Percentiles rank a stretch among this genome's conserved stretches.
Conservation (phyloP, 495 filamentous ascomycete species). For the Cladorrhinum samala region DNA sequence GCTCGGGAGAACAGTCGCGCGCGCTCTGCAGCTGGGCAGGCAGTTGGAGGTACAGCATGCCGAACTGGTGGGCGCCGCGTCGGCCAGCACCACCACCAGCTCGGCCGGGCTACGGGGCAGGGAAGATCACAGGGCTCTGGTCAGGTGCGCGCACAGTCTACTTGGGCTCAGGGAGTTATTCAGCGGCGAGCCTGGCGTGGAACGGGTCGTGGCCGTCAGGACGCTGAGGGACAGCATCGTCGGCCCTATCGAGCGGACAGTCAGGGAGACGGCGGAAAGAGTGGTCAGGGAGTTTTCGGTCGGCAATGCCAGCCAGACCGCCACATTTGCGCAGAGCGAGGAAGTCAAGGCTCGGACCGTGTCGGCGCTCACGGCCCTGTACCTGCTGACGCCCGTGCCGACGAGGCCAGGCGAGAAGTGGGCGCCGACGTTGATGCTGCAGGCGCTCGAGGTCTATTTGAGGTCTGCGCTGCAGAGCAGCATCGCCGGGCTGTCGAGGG, state of each 20-base stretch:
- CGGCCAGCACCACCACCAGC: constrained; percentile 25
- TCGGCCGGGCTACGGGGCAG: constrained; percentile 28
- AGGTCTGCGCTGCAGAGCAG: constrained; percentile 67
- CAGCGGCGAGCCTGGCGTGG: constrained; percentile 59
- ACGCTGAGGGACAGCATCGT: constrained; percentile 62
- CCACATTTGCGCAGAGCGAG: constrained; percentile 73
- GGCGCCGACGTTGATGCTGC: constrained; percentile 65
- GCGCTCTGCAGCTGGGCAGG: constrained; percentile 71
- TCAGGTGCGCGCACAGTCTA: constrained; percentile 71
- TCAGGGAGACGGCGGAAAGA: constrained; percentile 68
- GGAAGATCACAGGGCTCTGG: constrained; percentile 70
- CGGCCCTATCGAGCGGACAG: constrained; percentile 59
- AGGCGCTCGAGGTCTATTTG: constrained; percentile 74
- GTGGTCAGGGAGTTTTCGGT: constrained; percentile 78
- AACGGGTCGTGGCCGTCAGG: constrained; percentile 60
- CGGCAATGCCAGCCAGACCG: constrained; percentile 48
- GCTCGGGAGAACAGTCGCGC: constrained; percentile 65
- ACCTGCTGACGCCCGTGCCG: constrained; percentile 61
- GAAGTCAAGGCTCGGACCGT: constrained; percentile 66
- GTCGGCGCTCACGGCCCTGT: constrained; percentile 71
- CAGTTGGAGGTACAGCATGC: constrained; percentile 79
- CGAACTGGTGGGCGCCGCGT: constrained; percentile 31
- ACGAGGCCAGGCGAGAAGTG: constrained; percentile 44
- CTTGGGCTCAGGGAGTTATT: constrained; percentile 68
- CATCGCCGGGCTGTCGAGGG: constrained; percentile 61